These are phyloP conservation scores for Cordyceps cicadae DNA, from an alignment of 2,329 filamentous ascomycete genomes.

Conservation along the genomic window DNA sequence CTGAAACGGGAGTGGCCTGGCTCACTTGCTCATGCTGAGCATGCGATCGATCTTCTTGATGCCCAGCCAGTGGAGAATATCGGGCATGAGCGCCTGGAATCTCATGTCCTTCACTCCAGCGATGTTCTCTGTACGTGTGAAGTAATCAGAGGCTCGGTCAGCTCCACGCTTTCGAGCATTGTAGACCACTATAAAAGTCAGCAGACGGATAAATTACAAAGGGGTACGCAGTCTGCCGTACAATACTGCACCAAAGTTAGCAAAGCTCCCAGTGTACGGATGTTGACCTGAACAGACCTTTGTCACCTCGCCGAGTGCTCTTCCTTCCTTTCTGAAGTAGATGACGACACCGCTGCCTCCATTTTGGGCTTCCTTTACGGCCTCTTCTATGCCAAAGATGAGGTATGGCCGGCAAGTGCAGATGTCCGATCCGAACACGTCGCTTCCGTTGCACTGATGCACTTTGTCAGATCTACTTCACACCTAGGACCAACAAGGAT, in stretches of 20 bases:
- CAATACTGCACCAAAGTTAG: slow-evolving; percentile 22
- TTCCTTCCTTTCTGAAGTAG: slow-evolving; percentile 96
- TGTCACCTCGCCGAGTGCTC: slow-evolving; percentile 89
- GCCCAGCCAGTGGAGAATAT: slow-evolving; percentile 95
- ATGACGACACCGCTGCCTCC: slow-evolving; percentile 93
- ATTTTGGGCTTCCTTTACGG: slow-evolving; percentile 91
- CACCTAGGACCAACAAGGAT: background rate
- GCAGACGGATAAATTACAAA: background rate
- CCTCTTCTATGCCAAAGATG: slow-evolving; percentile 94
- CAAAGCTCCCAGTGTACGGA: slow-evolving; percentile 9
- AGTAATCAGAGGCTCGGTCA: slow-evolving; percentile 83
- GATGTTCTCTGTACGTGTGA: slow-evolving; percentile 95
- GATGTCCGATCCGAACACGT: slow-evolving; percentile 96
- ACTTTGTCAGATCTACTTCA: background rate
- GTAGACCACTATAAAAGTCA: slow-evolving; percentile 46
- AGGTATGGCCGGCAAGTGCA: slow-evolving; percentile 94
- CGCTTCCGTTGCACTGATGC: slow-evolving; percentile 76
- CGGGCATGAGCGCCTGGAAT: slow-evolving; percentile 96
- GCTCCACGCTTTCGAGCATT: slow-evolving; percentile 74
- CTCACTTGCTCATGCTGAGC: slow-evolving; percentile 95
- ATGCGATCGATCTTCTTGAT: slow-evolving; percentile 98
- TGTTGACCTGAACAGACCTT: slow-evolving; percentile 53
- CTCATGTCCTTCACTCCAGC: slow-evolving; percentile 95
- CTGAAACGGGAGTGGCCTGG: slow-evolving; percentile 12
- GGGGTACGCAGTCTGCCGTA: background rate